phyloP scores from a whole-genome alignment of 1,284 basidiomycete species.

The Anthracocystis walkeri region DNA sequence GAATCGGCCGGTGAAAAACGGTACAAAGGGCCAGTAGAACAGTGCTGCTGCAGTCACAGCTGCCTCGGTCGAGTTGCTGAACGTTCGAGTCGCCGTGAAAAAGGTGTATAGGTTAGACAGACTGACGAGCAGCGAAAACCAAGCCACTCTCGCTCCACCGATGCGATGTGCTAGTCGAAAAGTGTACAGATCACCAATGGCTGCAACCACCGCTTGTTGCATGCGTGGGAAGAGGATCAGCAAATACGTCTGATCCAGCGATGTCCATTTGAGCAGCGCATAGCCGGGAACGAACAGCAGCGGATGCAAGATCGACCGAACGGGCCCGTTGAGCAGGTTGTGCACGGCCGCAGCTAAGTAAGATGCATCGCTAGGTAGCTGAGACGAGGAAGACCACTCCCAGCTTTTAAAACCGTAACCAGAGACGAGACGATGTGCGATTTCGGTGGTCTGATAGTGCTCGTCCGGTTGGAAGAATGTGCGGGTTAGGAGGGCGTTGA shows the following conservation, averaged over 20 bases:
- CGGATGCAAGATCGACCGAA: constrained; percentile 70
- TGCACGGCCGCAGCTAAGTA: constrained; percentile 10
- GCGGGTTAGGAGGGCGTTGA: constrained; percentile 77
- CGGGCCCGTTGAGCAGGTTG: constrained; percentile 54
- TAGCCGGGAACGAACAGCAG: constrained; percentile 82
- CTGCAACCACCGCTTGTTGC: constrained; percentile 83
- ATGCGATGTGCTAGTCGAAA: constrained; percentile 76
- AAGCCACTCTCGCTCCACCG: constrained; percentile 75
- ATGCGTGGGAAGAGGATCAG: constrained; percentile 75
- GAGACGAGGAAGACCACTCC: constrained; percentile 79
- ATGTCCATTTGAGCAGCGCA: constrained; percentile 76
- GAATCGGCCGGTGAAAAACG: constrained; percentile 19
- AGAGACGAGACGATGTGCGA: constrained; percentile 87
- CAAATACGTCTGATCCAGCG: constrained; percentile 73
- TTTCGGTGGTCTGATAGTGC: constrained; percentile 93
- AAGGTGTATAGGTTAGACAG: constrained; percentile 87
- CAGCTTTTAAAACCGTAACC: constrained; percentile 93
- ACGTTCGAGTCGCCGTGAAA: constrained; percentile 84
- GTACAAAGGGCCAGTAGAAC: constrained; percentile 76
- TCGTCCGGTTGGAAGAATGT: constrained; percentile 99
- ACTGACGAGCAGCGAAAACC: constrained; percentile 75
- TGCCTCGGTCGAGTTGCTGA: constrained; percentile 94
- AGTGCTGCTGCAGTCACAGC: constrained; percentile 84
- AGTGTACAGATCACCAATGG: constrained; percentile 82
- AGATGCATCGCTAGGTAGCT: not conserved